Base-by-base conservation (phyloP, 2,329 filamentous ascomycete genomes). In the Talaromyces sp. region DNA sequence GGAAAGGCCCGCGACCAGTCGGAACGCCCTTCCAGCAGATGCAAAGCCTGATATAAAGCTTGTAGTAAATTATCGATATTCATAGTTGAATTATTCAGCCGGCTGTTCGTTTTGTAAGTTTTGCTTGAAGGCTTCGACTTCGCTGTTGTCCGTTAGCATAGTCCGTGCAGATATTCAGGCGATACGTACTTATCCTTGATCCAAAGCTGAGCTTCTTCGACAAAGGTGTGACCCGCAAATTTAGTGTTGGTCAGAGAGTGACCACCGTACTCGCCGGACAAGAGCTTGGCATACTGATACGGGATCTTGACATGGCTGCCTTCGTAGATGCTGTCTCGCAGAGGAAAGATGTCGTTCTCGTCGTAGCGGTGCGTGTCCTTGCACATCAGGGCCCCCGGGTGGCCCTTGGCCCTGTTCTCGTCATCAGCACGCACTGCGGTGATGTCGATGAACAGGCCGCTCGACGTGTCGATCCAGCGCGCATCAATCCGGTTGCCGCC, bases 391-490 rank as follows among this genome's bases (percentile, higher is more conserved):
- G 74, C 75, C 6, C 77, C 79, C 10, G 72, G 57, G 1, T 72
- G 61, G 0, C 80, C 81, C 4, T 69, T 61, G 0, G 69, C 68
- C 53, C 78, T 71, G 7, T 73, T 74, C 0, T 72, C 72, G 17
- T 74, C 66, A 63, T 84, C 80, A 11, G 75, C 75, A 57, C 83
- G 76, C 5, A 87, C 74, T 6, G 83, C 81, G 0, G 84, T 86
- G 63, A 87, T 85, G 68, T 87, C 85, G 65, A 87, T 85, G 66
- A 85, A 87, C 0, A 87, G 70, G 0, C 85, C 85, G 0, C 81
- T 85, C 0, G 79, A 74, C 22, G 77, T 85, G 67, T 87, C 84
- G 63, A 87, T 85, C 84, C 84, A 87, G 25, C 85, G 77, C 10
- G 81, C 84, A 67, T 87, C 84, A 59, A 87, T 87, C 33, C 82